Conservation (phyloP, 495 filamentous ascomycete species). For the Cercophora sp. region DNA sequence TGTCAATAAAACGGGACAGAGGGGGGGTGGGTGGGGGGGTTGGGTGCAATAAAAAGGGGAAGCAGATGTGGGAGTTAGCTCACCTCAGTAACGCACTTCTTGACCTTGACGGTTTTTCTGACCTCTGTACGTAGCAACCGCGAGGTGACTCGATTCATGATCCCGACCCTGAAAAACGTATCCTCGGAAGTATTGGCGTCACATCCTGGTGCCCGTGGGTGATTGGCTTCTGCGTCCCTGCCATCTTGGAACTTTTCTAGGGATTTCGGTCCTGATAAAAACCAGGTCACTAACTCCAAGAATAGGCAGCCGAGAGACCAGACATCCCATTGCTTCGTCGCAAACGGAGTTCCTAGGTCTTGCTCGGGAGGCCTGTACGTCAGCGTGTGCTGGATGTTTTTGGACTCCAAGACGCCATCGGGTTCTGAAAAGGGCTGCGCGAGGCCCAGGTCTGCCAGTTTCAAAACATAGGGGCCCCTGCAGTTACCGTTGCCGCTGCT, state of each 20-base stretch:
- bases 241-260: slow-evolving; percentile 6
- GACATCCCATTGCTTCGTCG: slow-evolving; percentile 34
- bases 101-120: not conserved
- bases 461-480: slow-evolving; percentile 3
- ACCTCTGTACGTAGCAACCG: not conserved
- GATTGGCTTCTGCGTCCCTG: not conserved
- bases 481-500: not conserved
- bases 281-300: slow-evolving; percentile 35
- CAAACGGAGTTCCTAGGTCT: slow-evolving; percentile 12
- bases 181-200: not conserved
- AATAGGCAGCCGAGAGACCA: slow-evolving; percentile 45
- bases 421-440: slow-evolving; percentile 13
- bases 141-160: not conserved
- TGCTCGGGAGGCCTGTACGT: slow-evolving; percentile 41
- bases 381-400: slow-evolving; percentile 14
- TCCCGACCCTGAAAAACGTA: not conserved
- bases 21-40: too few species aligned
- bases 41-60: not conserved
- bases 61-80: not conserved
- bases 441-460: slow-evolving; percentile 25
- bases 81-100: not conserved
- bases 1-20: not conserved
- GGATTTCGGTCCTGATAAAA: not conserved
- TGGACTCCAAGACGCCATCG: slow-evolving; percentile 6
- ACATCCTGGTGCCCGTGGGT: not conserved